Evolutionary conservation across 352 stramenopile genomes (phyloP), one percentile per base, ranked within the genome.

Genomic region (Phytophthora quininea): DNA sequence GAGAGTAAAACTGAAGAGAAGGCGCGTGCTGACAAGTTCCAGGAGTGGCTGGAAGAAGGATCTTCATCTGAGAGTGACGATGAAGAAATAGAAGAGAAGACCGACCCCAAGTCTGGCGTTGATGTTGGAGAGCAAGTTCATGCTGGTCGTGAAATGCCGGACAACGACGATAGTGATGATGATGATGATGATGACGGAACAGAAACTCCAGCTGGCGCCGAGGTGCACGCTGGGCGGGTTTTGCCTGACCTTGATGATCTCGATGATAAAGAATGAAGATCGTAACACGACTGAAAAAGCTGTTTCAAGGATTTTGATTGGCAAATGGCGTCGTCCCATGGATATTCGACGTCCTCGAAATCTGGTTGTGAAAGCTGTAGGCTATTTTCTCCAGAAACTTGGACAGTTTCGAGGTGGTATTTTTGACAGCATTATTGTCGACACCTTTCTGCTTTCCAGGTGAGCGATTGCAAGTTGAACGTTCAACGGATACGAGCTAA

Each of bases 1-100:
- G 80, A 93, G 62, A 90, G 87, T 57, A 82, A 89, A 38, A 80
- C 89, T 9, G 86, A 93, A 50, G 80, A 95, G 68, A 79, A 96
- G 37, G 76, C 96, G 58, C 85, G 96, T 45, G 79, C 95, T 1
- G 92, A 98, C 35, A 88, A 97, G 58, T 99, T 99, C 80, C 86
- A 96, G 38, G 84, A 96, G 67, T 99, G 96, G 96, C 77, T 99
- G 19, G 93, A 98, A 51, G 81, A 92, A 65, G 86, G 80, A 4
- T 91, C 84, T 0, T 88, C 79, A 1, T 85, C 83, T 32, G 80
- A 81, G 27, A 83, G 82, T 31, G 79, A 88, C 15, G 76, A 58
- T 12, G 70, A 75, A 59, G 61, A 84, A 3, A 69, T 79, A 4
- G 52, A 65, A 52, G 77, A 35, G 58, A 77, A 47, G 24, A 31